phyloP scores from a whole-genome alignment of 2,329 filamentous ascomycete species.

The Botrytis medusae region DNA sequence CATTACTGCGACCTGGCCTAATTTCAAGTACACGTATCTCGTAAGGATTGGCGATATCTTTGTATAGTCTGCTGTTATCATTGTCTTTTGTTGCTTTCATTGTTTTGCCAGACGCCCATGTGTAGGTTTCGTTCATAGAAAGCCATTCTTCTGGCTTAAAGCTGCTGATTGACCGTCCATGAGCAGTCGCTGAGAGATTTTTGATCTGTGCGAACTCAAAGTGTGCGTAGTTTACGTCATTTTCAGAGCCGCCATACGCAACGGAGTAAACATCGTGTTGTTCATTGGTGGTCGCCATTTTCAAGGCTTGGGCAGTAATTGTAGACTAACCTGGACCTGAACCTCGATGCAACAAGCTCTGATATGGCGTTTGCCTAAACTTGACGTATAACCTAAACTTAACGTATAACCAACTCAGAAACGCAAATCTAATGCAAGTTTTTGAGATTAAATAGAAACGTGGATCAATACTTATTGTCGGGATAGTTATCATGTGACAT shows the following conservation, averaged over 20 bases:
- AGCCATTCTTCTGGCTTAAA: neutral
- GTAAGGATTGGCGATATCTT: neutral
- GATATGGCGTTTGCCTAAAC: neutral
- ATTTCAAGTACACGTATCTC: neutral
- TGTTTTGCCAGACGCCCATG: neutral
- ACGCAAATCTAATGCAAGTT: neutral
- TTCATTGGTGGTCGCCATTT: neutral
- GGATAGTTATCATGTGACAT: no score
- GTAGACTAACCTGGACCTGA: neutral
- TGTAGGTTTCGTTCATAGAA: neutral
- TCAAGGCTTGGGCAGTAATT: neutral
- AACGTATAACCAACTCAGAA: neutral
- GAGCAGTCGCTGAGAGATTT: neutral
- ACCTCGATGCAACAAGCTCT: neutral
- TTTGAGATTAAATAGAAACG: neutral
- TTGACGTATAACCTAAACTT: neutral
- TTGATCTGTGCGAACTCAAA: neutral
- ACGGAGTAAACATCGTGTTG: neutral
- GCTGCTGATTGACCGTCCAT: neutral
- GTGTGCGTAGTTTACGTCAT: no score
- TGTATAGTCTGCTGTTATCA: neutral
- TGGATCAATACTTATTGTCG: neutral
- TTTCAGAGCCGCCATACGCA: neutral
- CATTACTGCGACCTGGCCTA: neutral
- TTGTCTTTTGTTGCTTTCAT: neutral